Base-by-base conservation (phyloP, 129 eudicot species). In the Smallanthus sonchifolius region DNA sequence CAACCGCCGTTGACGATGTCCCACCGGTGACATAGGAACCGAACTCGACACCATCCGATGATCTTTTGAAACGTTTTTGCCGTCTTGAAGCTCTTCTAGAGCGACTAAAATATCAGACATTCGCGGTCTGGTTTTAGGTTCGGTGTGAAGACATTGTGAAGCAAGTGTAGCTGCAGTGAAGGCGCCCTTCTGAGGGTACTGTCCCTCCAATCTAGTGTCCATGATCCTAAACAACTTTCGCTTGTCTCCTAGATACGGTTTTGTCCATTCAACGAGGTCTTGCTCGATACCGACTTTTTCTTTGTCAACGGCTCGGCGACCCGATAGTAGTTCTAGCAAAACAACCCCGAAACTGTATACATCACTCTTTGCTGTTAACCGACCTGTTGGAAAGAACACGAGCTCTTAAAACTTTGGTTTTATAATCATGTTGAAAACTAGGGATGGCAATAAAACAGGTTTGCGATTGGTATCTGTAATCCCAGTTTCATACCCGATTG, bases 301-400 rank as follows among this genome's bases (percentile, higher is more conserved):
- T 73, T 87, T 87, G 38, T 93, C 98, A 36, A 93, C 84, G 9
- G 96, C 98, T 40, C 86, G 91, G 6, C 96, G 92, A 11, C 96
- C 98, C 3, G 95, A 78, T 7, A 92, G 74, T 52, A 92, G 80
- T 78, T 92, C 98, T 7, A 93, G 87, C 72, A 93, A 61, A 55
- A 93, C 98, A 10, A 93, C 98, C 73, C 98, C 98, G 37, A 87
- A 93, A 79, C 96, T 93, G 84, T 93, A 93, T 16, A 93, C 98
- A 40, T 93, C 98, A 32, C 98, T 90, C 75, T 84, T 93, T 74
- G 89, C 59, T 60, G 95, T 89, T 83, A 93, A 73, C 32, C 92
- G 87, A 32, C 98, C 96, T 89, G 89, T 74, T 79, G 3, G 71
- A 69, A 30, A 78, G 11, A 51, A 47, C 16, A 63, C 2, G 11